Conservation (phyloP, 371 early-diverging fungal genomes). For the Smittium mucronatum region DNA sequence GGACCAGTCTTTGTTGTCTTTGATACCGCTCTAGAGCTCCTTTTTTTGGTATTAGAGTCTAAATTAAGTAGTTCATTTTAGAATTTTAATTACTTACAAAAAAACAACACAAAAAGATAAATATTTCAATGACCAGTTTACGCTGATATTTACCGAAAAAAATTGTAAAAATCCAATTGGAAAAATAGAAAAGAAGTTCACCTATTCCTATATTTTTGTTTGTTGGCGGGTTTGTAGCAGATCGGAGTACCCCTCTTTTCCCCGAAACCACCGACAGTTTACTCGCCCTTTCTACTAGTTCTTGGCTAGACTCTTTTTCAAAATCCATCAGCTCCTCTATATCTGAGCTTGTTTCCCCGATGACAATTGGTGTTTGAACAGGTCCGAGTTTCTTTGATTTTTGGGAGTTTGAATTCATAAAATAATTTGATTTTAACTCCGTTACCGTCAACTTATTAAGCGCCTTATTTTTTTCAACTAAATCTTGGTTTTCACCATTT, state of each 20-base stretch:
- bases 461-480: no score
- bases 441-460: no score
- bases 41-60: neutral
- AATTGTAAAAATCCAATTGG: no score
- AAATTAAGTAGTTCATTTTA: neutral
- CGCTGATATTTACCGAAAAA: no score
- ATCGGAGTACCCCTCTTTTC: neutral
- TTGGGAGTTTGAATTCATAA: no score
- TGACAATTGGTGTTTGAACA: neutral
- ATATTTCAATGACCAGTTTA: neutral
- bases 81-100: neutral
- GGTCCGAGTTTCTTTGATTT: no score
- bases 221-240: neutral
- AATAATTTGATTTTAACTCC: no score
- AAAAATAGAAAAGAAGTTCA: neutral
- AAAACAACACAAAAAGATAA: neutral
- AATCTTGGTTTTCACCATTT: no score
- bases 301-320: neutral
- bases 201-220: neutral
- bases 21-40: neutral
- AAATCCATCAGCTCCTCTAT: neutral
- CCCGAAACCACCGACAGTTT: neutral
- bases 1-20: neutral
- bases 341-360: neutral
- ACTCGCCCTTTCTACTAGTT: neutral